phyloP scores from a whole-genome alignment of 139 green algal genomes.

The Chlamydomonas schloesseri region DNA sequence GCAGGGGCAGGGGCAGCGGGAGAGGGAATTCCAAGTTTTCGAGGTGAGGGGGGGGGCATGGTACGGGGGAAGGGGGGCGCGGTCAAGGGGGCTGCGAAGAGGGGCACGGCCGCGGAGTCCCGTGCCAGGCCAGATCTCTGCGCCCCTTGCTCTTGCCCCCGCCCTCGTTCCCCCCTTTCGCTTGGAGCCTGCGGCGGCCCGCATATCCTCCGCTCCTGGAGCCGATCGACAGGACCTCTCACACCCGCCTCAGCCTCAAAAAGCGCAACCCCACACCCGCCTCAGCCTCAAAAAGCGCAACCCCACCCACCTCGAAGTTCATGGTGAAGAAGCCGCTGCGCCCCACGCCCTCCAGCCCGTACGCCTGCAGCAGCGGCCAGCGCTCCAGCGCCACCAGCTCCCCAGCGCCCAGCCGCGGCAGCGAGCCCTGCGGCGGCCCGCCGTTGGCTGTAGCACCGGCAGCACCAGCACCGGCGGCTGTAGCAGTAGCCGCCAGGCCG shows the following conservation, averaged over 20 bases:
- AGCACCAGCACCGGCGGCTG: background rate
- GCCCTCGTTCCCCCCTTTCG: too few relatives aligned
- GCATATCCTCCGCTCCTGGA: too few relatives aligned
- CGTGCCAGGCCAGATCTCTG: too few relatives aligned
- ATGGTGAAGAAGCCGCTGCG: slow-evolving; percentile 71
- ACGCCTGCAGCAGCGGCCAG: slow-evolving; percentile 75
- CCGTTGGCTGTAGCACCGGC: background rate
- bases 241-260: background rate
- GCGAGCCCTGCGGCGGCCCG: background rate
- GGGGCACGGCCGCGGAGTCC: too few relatives aligned
- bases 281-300: too few relatives aligned
- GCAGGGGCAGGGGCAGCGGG: too few relatives aligned
- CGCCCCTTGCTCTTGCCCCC: too few relatives aligned
- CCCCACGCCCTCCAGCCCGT: slow-evolving; percentile 72
- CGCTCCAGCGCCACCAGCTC: slow-evolving; percentile 60
- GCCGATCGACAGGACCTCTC: background rate
- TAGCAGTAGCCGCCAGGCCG: background rate
- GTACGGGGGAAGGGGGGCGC: background rate
- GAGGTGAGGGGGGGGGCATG: background rate
- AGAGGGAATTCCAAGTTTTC: too few relatives aligned
- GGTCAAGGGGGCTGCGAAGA: too few relatives aligned
- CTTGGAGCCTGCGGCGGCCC: too few relatives aligned
- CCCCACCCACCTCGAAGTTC: slow-evolving; percentile 58
- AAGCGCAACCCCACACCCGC: background rate
- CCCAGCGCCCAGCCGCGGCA: background rate